Percentiles rank a stretch among this genome's conserved stretches.
Conservation (phyloP, 2,329 filamentous ascomycete species). For the Xylogone sp. region DNA sequence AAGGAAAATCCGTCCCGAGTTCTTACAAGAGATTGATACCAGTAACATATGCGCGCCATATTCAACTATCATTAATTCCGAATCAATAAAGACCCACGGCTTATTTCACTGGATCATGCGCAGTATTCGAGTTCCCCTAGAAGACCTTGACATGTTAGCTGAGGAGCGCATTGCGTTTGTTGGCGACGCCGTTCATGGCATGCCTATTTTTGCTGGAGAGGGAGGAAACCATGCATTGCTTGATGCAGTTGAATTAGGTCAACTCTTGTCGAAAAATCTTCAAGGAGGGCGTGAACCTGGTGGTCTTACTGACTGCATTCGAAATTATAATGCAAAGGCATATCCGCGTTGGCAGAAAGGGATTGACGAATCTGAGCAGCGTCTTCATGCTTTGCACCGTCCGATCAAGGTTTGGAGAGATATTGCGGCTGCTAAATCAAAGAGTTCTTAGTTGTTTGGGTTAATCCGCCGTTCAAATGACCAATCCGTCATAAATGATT, state of each 20-base stretch:
- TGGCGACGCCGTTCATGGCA: conserved; percentile 16
- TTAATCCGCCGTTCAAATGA: too few relatives aligned
- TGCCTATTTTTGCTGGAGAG: conserved; percentile 18
- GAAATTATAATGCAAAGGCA: too few relatives aligned
- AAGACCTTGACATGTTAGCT: conserved; percentile 4
- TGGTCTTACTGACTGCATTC: too few relatives aligned
- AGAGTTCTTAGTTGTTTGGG: too few relatives aligned
- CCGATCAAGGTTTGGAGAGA: too few relatives aligned
- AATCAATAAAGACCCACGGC: conserved; percentile 5
- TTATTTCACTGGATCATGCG: conserved; percentile 15
- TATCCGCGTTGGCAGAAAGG: too few relatives aligned
- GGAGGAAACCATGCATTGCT: conserved; percentile 16
- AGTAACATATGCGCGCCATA: conserved; percentile 7
- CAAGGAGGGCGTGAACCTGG: too few relatives aligned
- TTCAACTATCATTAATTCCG: conserved; percentile 9
- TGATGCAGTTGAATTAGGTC: conserved; percentile 15
- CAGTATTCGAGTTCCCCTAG: conserved; percentile 4
- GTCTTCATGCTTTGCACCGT: too few relatives aligned
- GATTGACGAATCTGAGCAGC: too few relatives aligned
- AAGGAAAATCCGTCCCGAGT: conserved; percentile 2
- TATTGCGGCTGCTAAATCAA: too few relatives aligned
- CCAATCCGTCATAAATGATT: too few relatives aligned
- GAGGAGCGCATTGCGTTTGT: conserved; percentile 10
- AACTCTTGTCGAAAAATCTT: too few relatives aligned
- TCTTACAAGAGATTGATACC: conserved; percentile 7